These are phyloP conservation scores for Achaetomium macrosporum DNA, from an alignment of 2,329 filamentous ascomycete genomes.

Conservation along the genomic window DNA sequence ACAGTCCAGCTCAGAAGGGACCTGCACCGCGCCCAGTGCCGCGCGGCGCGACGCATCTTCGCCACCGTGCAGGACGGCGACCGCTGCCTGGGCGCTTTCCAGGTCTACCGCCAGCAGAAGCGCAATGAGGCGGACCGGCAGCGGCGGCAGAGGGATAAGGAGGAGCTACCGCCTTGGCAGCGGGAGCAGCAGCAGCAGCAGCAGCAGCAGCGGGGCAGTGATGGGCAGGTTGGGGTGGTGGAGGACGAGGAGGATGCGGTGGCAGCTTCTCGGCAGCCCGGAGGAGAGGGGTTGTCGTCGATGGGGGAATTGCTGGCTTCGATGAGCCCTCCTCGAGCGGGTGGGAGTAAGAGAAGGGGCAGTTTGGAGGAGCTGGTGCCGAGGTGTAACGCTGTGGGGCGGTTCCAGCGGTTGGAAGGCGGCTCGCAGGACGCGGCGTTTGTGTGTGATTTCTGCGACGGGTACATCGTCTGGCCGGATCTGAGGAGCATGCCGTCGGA, in stretches of 20 bases:
- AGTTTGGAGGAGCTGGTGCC: slow-evolving; percentile 43
- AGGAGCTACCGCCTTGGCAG: slow-evolving; percentile 25
- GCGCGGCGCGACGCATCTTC: slow-evolving; percentile 51
- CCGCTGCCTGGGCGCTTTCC: slow-evolving; percentile 52
- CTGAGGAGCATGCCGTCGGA: slow-evolving; percentile 46
- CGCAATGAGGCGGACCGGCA: slow-evolving; percentile 34
- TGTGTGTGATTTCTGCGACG: slow-evolving; percentile 57
- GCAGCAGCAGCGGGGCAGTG: neutral
- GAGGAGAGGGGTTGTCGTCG: neutral
- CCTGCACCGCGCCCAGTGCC: slow-evolving; percentile 53
- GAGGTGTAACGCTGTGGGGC: slow-evolving; percentile 47
- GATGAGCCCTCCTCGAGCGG: neutral
- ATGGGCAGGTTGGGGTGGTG: neutral
- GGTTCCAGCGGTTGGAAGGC: slow-evolving; percentile 46
- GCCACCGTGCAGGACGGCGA: slow-evolving; percentile 42
- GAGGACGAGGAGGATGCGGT: slow-evolving; percentile 3
- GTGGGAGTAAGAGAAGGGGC: neutral
- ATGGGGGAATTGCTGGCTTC: neutral
- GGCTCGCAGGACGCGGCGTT: slow-evolving; percentile 45
- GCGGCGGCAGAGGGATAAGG: slow-evolving; percentile 25
- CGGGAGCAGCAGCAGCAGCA: slow-evolving; percentile 14
- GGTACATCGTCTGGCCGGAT: slow-evolving; percentile 54
- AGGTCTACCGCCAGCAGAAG: slow-evolving; percentile 47
- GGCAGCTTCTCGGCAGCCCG: neutral
- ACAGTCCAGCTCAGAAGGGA: slow-evolving; percentile 44